These are phyloP conservation scores for Plenodomus biglobosus DNA, from an alignment of 2,329 filamentous ascomycete species.

Conservation along the genomic window DNA sequence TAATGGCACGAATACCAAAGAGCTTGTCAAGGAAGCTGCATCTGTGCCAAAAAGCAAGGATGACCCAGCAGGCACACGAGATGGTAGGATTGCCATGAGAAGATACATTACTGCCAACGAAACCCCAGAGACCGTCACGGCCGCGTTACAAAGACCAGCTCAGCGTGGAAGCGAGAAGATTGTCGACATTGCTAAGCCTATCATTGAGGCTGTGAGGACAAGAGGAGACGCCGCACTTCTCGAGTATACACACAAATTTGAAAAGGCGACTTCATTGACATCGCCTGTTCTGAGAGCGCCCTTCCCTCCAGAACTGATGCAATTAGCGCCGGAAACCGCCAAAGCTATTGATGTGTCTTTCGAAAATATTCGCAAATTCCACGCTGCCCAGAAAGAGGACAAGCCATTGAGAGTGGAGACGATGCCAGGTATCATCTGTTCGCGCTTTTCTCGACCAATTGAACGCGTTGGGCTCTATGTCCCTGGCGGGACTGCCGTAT, in stretches of 20 bases:
- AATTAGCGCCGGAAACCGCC: slow-evolving; percentile 78
- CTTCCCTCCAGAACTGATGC: slow-evolving; percentile 83
- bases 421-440: slow-evolving; percentile 96
- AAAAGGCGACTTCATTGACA: slow-evolving; percentile 87
- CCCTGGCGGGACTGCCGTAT: slow-evolving; percentile 92
- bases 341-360: slow-evolving; percentile 92
- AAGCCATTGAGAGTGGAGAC: slow-evolving; percentile 86
- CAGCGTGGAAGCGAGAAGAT: slow-evolving; percentile 95
- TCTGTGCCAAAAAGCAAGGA: slow-evolving; percentile 56
- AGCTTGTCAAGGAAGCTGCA: slow-evolving; percentile 54
- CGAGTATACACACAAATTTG: slow-evolving; percentile 95
- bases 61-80: slow-evolving; percentile 53
- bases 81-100: slow-evolving; percentile 76
- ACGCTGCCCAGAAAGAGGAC: slow-evolving; percentile 84
- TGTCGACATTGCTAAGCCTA: slow-evolving; percentile 85
- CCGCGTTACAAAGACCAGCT: slow-evolving; percentile 82
- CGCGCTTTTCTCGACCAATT: slow-evolving; percentile 87
- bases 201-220: slow-evolving; percentile 81
- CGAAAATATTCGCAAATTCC: slow-evolving; percentile 93
- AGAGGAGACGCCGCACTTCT: slow-evolving; percentile 86
- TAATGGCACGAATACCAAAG: slow-evolving; percentile 34
- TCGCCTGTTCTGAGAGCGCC: slow-evolving; percentile 88
- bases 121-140: slow-evolving; percentile 65
- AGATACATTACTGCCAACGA: slow-evolving; percentile 70
- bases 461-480: slow-evolving; percentile 96